A percentile compares a stretch with the other conserved stretches of the same genome.
These are phyloP conservation scores for Rhizophora apiculata DNA, from an alignment of 345 rosid genomes.

Conservation along the genomic window DNA sequence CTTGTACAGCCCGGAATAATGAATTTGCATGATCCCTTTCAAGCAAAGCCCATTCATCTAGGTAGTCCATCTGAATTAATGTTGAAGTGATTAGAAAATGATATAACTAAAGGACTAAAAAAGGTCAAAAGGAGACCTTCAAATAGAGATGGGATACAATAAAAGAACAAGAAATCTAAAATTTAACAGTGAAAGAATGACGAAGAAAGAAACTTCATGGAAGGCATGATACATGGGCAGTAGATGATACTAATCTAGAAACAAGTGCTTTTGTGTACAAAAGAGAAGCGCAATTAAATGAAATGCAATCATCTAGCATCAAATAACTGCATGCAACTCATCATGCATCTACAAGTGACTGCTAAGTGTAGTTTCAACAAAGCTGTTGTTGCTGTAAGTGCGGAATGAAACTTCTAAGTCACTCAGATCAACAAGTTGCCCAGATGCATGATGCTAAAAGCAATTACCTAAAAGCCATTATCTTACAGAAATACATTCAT, in stretches of 20 bases:
- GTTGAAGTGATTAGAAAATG: slow-evolving; percentile 19
- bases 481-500: too few species aligned
- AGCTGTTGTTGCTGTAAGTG: too few species aligned
- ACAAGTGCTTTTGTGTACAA: too few species aligned
- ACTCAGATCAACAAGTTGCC: neutral
- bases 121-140: neutral
- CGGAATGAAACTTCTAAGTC: too few species aligned
- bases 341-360: neutral
- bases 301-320: neutral
- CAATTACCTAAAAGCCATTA: neutral
- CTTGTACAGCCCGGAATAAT: slow-evolving; percentile 75
- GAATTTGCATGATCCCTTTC: slow-evolving; percentile 76
- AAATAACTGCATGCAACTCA: neutral
- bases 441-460: neutral
- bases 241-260: too few species aligned
- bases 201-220: too few species aligned
- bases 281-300: too few species aligned
- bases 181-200: too few species aligned
- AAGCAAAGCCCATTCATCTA: slow-evolving; percentile 80
- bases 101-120: slow-evolving; percentile 6
- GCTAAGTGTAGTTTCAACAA: too few species aligned
- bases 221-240: too few species aligned
- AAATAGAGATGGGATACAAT: neutral
- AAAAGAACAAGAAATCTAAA: neutral
- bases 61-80: slow-evolving; percentile 59